phyloP scores from a whole-genome alignment of 768 basidiomycete genomes.

The Pulveroboletus sp. region DNA sequence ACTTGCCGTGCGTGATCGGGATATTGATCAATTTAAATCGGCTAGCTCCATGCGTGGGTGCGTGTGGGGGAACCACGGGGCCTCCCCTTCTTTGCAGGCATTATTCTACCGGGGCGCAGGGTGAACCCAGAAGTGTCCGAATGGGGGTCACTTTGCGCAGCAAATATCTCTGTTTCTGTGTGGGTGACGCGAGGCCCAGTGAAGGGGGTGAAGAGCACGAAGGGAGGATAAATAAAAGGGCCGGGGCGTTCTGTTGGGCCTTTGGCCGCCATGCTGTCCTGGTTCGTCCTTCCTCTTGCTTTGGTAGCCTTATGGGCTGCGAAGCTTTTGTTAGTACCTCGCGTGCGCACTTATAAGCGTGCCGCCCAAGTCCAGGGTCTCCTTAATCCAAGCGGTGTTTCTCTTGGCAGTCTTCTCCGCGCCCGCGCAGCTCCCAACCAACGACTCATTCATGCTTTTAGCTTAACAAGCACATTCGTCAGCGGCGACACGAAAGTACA shows the following conservation, averaged over 20 bases:
- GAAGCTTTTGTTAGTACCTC: neutral
- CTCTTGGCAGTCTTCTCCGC: constrained; percentile 13
- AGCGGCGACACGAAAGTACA: constrained; percentile 32
- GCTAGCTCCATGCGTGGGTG: constrained; percentile 1
- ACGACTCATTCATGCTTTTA: constrained; percentile 25
- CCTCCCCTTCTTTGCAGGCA: neutral
- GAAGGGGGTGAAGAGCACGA: neutral
- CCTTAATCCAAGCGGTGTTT: constrained; percentile 10
- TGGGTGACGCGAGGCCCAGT: neutral
- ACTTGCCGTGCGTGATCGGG: constrained; percentile 8
- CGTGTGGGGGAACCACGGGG: neutral
- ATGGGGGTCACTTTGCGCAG: neutral
- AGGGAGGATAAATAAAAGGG: constrained; percentile 8
- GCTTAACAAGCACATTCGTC: constrained; percentile 50
- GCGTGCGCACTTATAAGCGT: constrained; percentile 7
- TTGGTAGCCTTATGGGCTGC: neutral
- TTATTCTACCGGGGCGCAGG: neutral
- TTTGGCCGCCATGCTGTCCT: constrained; percentile 2
- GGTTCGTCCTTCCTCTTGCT: neutral
- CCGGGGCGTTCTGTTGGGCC: neutral
- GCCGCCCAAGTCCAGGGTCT: constrained; percentile 4
- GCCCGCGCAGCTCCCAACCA: constrained; percentile 20
- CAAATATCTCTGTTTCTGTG: neutral
- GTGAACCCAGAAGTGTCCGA: neutral
- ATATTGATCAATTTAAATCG: no score